phyloP scores from a whole-genome alignment of 108 stramenopile genomes.

The Seminavis robusta region DNA sequence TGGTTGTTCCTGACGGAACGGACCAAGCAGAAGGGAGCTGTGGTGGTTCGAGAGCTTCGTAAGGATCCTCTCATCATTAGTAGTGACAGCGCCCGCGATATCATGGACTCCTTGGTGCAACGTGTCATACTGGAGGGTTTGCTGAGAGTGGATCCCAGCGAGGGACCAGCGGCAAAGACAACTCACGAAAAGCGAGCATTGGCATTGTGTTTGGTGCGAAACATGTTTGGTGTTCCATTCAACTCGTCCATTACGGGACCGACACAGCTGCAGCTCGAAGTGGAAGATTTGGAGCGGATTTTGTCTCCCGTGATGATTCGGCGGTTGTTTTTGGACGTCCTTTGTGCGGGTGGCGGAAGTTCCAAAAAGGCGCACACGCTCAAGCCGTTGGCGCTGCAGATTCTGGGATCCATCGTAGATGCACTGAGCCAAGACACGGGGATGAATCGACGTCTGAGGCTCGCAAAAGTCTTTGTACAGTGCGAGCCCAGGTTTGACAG shows the following conservation, averaged over 20 bases:
- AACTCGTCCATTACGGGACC: conserved; percentile 51
- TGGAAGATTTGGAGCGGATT: conserved; percentile 39
- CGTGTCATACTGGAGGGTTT: conserved; percentile 48
- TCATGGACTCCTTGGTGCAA: conserved; percentile 45
- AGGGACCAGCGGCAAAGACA: conserved; percentile 29
- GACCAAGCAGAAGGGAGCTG: conserved; percentile 7
- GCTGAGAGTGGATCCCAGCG: conserved; percentile 26
- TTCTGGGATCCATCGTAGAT: conserved; percentile 15
- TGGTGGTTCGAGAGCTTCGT: conserved; percentile 10
- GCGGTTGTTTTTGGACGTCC: conserved; percentile 55
- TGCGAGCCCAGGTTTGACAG: conserved; percentile 68
- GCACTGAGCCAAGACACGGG: background rate
- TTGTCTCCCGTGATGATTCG: conserved; percentile 48
- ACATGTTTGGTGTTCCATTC: conserved; percentile 39
- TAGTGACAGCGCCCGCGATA: conserved; percentile 24
- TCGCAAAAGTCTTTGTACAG: conserved; percentile 47
- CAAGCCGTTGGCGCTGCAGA: conserved; percentile 38
- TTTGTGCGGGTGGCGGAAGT: conserved; percentile 45
- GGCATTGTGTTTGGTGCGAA: conserved; percentile 50
- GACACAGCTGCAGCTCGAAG: conserved; percentile 32
- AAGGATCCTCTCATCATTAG: conserved; percentile 24
- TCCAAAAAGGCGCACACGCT: conserved; percentile 31
- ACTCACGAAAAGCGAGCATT: conserved; percentile 64
- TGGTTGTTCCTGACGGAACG: conserved; percentile 59
- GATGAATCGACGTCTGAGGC: conserved; percentile 26